Evolutionary conservation across 1,284 basidiomycete species (phyloP), one percentile per base, ranked within the genome.

Genomic region (Ustilago hordei): DNA sequence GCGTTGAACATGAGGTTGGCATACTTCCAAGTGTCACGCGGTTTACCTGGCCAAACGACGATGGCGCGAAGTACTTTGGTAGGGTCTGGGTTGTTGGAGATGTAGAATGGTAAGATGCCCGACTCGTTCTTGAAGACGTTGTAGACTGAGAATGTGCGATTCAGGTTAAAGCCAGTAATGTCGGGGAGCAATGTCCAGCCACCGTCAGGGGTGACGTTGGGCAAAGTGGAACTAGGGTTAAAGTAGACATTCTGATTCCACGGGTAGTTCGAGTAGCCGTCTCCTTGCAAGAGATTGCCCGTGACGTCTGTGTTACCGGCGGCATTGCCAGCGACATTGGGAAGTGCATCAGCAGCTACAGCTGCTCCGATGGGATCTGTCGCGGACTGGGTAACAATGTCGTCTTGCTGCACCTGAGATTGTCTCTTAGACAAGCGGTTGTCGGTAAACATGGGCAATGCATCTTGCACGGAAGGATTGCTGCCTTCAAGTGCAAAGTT

Each of bases 141-240:
- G 55, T 57, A 58, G 15, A 81, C 63, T 15, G 48, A 17, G 19
- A 76, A 69, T 12, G 77, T 71, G 38, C 67, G 66, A 47, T 78
- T 80, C 39, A 81, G 59, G 12, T 60, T 70, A 61, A 81, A 81
- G 34, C 64, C 75, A 2, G 58, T 35, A 3, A 65, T 58, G n/a
- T 62, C 48, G 2, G 79, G 77, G 5, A 81, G 64, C 38, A 17
- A 38, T 17, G 57, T 43, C 79, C 79, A 81, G 19, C 94, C 94
- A 17, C 11, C 45, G 0, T 19, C 32, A 35, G 71, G 70, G 38
- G 70, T 70, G 4, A 67, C 70, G 17, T 55, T 74, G 54, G 48
- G 48, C 4, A 64, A 57, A 34, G 19, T 47, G 11, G 75, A 71
- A 31, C 12, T 66, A 13, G 64, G 67, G 13, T 35, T 19, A 39